These are phyloP conservation scores for Microascus cirrosus DNA, from an alignment of 2,329 filamentous ascomycete genomes.

Conservation along the genomic window DNA sequence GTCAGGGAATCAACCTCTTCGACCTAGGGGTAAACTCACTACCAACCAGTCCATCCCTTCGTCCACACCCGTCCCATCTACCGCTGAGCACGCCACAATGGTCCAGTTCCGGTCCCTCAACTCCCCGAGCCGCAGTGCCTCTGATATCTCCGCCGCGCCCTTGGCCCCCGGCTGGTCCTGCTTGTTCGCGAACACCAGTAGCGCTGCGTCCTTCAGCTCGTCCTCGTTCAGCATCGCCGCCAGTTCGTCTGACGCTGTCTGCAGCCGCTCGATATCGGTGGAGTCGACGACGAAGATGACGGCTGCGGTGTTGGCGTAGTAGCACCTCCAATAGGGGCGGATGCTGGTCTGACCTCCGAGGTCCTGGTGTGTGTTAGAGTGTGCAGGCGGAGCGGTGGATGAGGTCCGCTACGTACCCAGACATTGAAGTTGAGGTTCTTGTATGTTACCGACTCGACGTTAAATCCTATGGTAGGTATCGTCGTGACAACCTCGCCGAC, in stretches of 20 bases:
- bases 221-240: conserved; percentile 95
- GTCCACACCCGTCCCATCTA: conserved; percentile 86
- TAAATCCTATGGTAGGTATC: conserved; percentile 98
- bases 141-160: conserved; percentile 91
- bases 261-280: conserved; percentile 90
- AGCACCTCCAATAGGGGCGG: conserved; percentile 97
- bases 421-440: conserved; percentile 98
- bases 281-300: conserved; percentile 98
- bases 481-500: conserved; percentile 98
- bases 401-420: conserved; percentile 53
- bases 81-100: conserved; percentile 93
- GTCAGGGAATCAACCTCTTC: neutral
- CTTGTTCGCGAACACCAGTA: conserved; percentile 97
- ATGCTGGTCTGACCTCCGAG: conserved; percentile 97
- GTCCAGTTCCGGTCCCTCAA: conserved; percentile 97
- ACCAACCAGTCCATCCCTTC: conserved; percentile 99
- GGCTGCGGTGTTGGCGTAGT: conserved; percentile 96
- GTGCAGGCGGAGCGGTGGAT: neutral
- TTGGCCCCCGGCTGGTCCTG: conserved; percentile 96
- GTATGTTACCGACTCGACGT: conserved; percentile 97
- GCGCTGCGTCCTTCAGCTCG: conserved; percentile 81
- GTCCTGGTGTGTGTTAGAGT: conserved; percentile 42
- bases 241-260: conserved; percentile 86
- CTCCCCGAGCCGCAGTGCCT: conserved; percentile 81
- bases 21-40: conserved; percentile 37